Conservation (phyloP, 2,329 filamentous ascomycete species). For the Trichoderma sp. region DNA sequence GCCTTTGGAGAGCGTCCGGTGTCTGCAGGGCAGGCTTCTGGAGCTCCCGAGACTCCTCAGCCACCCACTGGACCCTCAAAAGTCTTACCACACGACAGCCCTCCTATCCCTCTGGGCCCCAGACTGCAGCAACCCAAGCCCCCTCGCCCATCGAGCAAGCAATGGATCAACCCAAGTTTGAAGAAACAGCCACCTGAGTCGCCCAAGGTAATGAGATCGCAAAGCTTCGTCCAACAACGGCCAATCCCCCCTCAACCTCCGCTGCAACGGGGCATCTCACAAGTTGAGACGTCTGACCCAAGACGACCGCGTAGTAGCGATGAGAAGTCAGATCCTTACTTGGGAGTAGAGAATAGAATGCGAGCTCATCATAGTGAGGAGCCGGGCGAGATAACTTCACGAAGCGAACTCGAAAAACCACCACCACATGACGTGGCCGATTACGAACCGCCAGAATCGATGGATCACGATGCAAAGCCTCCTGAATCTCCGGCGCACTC, state of each 20-base stretch:
- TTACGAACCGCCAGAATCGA: conserved; percentile 22
- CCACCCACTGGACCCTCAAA: conserved; percentile 46
- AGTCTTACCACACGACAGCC: conserved; percentile 40
- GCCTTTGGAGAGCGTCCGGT: conserved; percentile 51
- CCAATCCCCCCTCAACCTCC: conserved; percentile 33
- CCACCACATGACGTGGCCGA: neutral
- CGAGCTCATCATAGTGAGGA: conserved; percentile 45
- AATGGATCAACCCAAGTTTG: conserved; percentile 57
- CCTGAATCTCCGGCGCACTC: neutral
- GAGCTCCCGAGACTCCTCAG: conserved; percentile 34
- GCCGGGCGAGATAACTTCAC: conserved; percentile 46
- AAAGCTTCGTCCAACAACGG: conserved; percentile 48
- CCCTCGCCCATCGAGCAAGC: conserved; percentile 54
- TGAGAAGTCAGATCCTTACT: conserved; percentile 45
- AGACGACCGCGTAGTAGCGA: conserved; percentile 54
- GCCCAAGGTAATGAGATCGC: conserved; percentile 50
- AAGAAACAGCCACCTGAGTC: conserved; percentile 52
- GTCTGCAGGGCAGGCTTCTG: conserved; percentile 41
- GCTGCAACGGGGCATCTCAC: conserved; percentile 33
- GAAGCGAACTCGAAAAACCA: conserved; percentile 40
- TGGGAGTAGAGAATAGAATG: conserved; percentile 36
- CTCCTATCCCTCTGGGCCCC: conserved; percentile 53
- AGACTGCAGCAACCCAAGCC: conserved; percentile 49
- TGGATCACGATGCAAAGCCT: neutral
- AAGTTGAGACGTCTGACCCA: conserved; percentile 39